A percentile compares a stretch with the other conserved stretches of the same genome.
phyloP scores from a whole-genome alignment of 2,329 filamentous ascomycete species.

The Aspergillus fischeri region DNA sequence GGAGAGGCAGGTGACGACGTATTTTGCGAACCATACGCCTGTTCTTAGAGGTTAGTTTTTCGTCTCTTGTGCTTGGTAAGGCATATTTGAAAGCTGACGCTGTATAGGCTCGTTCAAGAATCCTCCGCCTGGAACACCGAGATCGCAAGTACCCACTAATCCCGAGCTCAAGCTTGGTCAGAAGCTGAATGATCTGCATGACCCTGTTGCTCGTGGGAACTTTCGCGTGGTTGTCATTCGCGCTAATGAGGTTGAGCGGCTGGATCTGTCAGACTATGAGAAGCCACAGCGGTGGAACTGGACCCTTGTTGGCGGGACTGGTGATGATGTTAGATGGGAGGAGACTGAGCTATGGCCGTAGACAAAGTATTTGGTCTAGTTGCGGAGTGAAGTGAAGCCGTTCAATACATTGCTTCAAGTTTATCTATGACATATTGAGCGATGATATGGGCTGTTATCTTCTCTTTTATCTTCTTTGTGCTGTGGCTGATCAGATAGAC shows the following conservation, averaged over 20 bases:
- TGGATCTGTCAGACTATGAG: constrained; percentile 66
- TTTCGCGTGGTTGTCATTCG: constrained; percentile 86
- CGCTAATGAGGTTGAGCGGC: constrained; percentile 70
- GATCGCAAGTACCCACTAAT: constrained; percentile 49
- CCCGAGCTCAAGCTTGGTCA: constrained; percentile 51
- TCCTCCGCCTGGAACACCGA: constrained; percentile 62
- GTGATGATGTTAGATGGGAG: constrained; percentile 55
- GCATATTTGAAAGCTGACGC: constrained; percentile 2
- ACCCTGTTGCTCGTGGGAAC: constrained; percentile 65
- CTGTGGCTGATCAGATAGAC: background rate
- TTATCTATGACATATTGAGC: background rate
- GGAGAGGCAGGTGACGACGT: constrained; percentile 72
- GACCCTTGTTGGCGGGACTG: constrained; percentile 49
- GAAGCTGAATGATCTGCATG: constrained; percentile 66
- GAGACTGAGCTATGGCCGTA: constrained; percentile 65
- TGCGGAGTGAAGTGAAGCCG: background rate
- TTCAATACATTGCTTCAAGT: background rate
- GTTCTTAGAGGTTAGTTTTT: constrained; percentile 61
- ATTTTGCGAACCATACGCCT: constrained; percentile 86
- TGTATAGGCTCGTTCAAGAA: constrained; percentile 63
- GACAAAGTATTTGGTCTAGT: constrained; percentile 8
- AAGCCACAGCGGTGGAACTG: constrained; percentile 64
- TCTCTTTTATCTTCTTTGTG: background rate
- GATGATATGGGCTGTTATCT: background rate
- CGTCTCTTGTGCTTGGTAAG: background rate